phyloP scores from a whole-genome alignment of 805 yeast species.

The Pichia sporocuriosa region DNA sequence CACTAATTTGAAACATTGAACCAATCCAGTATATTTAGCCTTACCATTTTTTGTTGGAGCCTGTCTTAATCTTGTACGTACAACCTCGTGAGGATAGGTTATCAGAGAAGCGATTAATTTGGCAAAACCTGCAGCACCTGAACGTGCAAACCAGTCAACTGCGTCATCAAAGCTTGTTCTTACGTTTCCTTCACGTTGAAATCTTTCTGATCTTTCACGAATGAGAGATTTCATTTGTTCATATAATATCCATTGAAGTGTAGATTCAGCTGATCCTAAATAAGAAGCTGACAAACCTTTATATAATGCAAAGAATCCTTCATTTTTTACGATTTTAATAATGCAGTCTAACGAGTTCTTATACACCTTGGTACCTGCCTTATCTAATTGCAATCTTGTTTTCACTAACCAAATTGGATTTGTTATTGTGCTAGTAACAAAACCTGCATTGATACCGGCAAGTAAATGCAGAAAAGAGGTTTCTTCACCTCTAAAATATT shows the following conservation, averaged over 20 bases:
- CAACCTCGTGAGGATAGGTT: conserved; percentile 96
- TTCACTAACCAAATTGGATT: conserved; percentile 97
- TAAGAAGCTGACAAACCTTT: conserved; percentile 93
- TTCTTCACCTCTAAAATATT: conserved; percentile 69
- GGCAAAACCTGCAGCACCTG: conserved; percentile 97
- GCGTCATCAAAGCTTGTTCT: conserved; percentile 52
- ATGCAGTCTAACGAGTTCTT: conserved; percentile 83
- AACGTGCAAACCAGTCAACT: conserved; percentile 88
- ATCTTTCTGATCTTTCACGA: conserved; percentile 38
- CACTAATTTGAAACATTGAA: conserved; percentile 82
- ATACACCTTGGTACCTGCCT: conserved; percentile 55
- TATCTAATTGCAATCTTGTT: conserved; percentile 89
- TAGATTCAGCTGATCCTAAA: conserved; percentile 86
- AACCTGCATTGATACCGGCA: conserved; percentile 88
- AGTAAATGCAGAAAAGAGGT: conserved; percentile 78
- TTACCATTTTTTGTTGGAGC: conserved; percentile 67
- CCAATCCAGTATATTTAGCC: conserved; percentile 81
- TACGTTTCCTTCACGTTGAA: conserved; percentile 32
- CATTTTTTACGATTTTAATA: conserved; percentile 57
- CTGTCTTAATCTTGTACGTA: conserved; percentile 91
- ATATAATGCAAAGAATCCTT: conserved; percentile 77
- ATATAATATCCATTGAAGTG: conserved; percentile 93
- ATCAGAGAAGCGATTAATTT: conserved; percentile 86
- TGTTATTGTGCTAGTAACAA: conserved; percentile 91
- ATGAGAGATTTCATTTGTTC: conserved; percentile 86